A percentile compares a stretch with the other conserved stretches of the same genome.
These are phyloP conservation scores for Avena atlantica DNA, from an alignment of 176 grass and related monocot species.

Conservation along the genomic window DNA sequence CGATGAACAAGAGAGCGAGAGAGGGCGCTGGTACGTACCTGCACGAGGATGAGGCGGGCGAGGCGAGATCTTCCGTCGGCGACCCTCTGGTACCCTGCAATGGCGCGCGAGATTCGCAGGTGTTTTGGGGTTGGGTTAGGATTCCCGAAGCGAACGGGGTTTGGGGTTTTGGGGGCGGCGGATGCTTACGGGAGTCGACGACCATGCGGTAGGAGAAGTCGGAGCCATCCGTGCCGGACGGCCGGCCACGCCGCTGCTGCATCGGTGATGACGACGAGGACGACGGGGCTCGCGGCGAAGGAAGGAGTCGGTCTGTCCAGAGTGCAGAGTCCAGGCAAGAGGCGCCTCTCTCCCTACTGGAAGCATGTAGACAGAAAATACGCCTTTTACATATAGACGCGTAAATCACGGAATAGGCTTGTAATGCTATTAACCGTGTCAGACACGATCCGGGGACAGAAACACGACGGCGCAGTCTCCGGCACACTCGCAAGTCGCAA, in stretches of 20 bases:
- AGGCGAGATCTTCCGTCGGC: conserved; percentile 78
- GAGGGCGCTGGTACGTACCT: conserved; percentile 43
- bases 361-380: background rate
- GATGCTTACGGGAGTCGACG: conserved; percentile 83
- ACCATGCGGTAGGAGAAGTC: conserved; percentile 97
- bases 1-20: background rate
- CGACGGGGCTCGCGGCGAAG: conserved; percentile 7
- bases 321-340: background rate
- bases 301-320: conserved; percentile 1
- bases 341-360: background rate
- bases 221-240: conserved; percentile 82
- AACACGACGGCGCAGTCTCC: conserved; percentile 28
- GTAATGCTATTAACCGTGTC: background rate
- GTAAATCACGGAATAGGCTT: background rate
- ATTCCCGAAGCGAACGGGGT: background rate
- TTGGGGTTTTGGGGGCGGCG: background rate
- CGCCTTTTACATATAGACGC: background rate
- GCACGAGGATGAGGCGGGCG: conserved; percentile 61
- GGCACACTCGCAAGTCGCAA: conserved; percentile 22
- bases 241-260: conserved; percentile 66
- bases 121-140: background rate
- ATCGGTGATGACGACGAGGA: conserved; percentile 33
- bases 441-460: background rate
- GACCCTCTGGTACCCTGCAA: conserved; percentile 88
- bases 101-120: conserved; percentile 21